Conservation (phyloP, 2,329 filamentous ascomycete species). For the Colletotrichum salicis region DNA sequence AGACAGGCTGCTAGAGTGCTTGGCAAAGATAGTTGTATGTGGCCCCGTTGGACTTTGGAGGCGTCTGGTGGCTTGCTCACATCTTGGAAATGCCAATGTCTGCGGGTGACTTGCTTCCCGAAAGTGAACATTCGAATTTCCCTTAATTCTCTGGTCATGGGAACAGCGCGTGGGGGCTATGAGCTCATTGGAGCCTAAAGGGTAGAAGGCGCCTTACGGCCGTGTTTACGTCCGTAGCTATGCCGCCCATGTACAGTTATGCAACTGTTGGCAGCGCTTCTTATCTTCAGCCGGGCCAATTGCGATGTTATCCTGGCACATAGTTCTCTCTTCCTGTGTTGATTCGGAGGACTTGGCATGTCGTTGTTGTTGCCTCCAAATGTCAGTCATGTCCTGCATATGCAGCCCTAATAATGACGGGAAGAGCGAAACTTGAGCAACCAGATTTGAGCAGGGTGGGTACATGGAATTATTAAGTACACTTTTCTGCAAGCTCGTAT, state of each 20-base stretch:
- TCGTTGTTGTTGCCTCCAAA: background rate
- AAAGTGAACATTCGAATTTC: background rate
- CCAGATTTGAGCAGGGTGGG: background rate
- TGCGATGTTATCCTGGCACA: background rate
- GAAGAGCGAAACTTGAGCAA: background rate
- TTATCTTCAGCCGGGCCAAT: background rate
- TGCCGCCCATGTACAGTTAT: background rate
- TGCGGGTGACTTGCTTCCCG: too few species aligned
- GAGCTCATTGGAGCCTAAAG: background rate
- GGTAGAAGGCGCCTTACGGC: background rate
- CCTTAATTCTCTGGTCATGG: background rate
- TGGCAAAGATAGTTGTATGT: background rate
- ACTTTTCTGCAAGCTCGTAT: background rate
- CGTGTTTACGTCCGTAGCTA: background rate
- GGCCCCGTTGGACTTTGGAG: background rate
- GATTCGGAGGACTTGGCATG: background rate
- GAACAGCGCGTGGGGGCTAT: background rate
- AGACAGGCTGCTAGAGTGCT: background rate
- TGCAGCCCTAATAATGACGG: background rate
- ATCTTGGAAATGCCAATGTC: background rate
- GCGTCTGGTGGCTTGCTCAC: too few species aligned
- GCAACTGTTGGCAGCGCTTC: background rate
- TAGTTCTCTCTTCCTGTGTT: background rate
- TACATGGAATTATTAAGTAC: background rate
- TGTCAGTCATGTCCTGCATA: background rate